Evolutionary conservation across 2,329 filamentous ascomycete species (phyloP).

Genomic region (Biscogniauxia marginata): DNA sequence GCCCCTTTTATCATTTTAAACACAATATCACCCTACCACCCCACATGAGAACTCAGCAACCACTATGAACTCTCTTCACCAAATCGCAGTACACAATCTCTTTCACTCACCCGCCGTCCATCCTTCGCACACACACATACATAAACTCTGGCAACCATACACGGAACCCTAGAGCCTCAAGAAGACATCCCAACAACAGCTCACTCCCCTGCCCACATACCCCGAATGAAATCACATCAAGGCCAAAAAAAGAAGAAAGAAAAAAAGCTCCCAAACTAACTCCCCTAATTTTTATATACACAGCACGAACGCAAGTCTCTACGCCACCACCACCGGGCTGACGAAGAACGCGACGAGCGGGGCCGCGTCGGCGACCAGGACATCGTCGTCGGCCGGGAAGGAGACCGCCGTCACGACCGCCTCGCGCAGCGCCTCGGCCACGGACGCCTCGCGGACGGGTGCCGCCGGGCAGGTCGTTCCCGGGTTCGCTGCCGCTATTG

Average conservation of each 20-base stretch:
- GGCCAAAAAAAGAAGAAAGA: too few species aligned
- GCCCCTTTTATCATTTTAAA: too few species aligned
- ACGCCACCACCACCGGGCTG: slow-evolving; percentile 21
- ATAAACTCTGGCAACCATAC: too few species aligned
- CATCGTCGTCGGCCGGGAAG: slow-evolving; percentile 1
- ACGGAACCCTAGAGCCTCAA: too few species aligned
- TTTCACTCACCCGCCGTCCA: too few species aligned
- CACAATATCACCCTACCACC: too few species aligned
- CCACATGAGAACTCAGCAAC: too few species aligned
- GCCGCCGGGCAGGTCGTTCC: slow-evolving; percentile 12
- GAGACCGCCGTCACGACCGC: slow-evolving; percentile 3
- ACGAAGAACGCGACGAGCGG: slow-evolving; percentile 6
- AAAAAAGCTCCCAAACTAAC: not conserved
- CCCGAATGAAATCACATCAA: too few species aligned
- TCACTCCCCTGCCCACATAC: not conserved
- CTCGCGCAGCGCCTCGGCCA: not conserved
- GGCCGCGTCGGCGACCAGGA: slow-evolving; percentile 5
- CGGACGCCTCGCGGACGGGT: not conserved
- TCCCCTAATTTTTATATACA: not conserved
- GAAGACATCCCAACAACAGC: too few species aligned
- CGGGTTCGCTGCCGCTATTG: slow-evolving; percentile 26
- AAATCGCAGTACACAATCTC: too few species aligned
- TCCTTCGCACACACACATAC: too few species aligned
- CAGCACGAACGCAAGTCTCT: slow-evolving; percentile 31
- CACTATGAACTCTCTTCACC: too few species aligned